These are phyloP conservation scores for Thelonectria rubi DNA, from an alignment of 2,329 filamentous ascomycete species.

Conservation along the genomic window DNA sequence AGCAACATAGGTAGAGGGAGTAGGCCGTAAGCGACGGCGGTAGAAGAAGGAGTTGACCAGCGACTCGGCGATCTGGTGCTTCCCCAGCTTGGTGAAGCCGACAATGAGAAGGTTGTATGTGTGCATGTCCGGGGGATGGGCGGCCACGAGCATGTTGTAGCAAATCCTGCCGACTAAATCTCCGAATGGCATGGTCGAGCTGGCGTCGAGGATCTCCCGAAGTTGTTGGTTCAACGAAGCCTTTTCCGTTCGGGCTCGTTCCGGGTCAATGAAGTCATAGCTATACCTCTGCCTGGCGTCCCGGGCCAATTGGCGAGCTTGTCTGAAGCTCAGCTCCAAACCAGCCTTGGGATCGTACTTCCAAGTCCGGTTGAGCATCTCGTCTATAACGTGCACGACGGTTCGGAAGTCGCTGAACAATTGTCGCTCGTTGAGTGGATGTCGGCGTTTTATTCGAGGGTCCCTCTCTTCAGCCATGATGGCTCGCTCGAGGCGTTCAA, in stretches of 20 bases:
- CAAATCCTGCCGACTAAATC: constrained; percentile 56
- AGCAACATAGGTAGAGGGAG: constrained; percentile 58
- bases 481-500: constrained; percentile 44
- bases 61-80: constrained; percentile 60
- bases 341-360: constrained; percentile 29
- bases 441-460: constrained; percentile 30
- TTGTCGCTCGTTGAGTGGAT: constrained; percentile 39
- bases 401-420: constrained; percentile 41
- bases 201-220: constrained; percentile 41
- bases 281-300: constrained; percentile 35
- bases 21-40: constrained; percentile 55
- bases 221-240: constrained; percentile 43
- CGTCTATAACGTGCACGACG: constrained; percentile 42
- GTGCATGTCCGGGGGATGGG: constrained; percentile 69
- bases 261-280: constrained; percentile 43
- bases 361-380: constrained; percentile 44
- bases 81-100: constrained; percentile 65
- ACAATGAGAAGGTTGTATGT: constrained; percentile 77
- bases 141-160: constrained; percentile 72
- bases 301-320: constrained; percentile 40
- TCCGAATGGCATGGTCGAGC: constrained; percentile 37
- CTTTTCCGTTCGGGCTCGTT: constrained; percentile 39
- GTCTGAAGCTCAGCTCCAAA: constrained; percentile 38
- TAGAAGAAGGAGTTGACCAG: constrained; percentile 62
- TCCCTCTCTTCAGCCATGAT: constrained; percentile 44